phyloP scores from a whole-genome alignment of 768 basidiomycete species.

The Daedaleopsis nitida region DNA sequence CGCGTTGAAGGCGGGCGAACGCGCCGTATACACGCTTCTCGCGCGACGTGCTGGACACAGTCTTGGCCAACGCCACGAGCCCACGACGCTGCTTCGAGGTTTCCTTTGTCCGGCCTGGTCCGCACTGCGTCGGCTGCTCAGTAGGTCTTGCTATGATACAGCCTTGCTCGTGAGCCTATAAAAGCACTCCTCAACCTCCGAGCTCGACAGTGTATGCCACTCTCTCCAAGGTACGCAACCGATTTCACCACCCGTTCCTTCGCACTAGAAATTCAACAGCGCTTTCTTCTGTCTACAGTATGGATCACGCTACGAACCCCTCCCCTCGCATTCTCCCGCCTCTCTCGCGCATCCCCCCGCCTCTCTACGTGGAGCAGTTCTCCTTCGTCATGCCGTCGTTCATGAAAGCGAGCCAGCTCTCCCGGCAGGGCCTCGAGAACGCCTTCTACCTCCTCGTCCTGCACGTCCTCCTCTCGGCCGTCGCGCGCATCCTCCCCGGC shows the following conservation, averaged over 20 bases:
- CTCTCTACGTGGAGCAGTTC: neutral
- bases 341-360: neutral
- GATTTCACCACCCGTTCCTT: neutral
- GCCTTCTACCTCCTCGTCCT: neutral
- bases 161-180: neutral
- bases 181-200: neutral
- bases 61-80: neutral
- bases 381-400: neutral
- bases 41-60: neutral
- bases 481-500: neutral
- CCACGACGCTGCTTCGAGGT: neutral
- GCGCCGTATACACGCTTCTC: neutral
- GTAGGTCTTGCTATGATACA: neutral
- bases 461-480: neutral
- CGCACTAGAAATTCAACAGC: neutral
- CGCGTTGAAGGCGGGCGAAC: neutral
- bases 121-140: neutral
- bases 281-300: neutral
- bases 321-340: neutral
- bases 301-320: neutral
- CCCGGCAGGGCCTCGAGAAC: neutral
- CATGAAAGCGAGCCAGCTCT: neutral
- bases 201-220: neutral
- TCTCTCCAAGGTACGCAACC: neutral
- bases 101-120: neutral